A percentile compares a stretch with the other conserved stretches of the same genome.
phyloP scores from a whole-genome alignment of 106 monocot species.

The Apostasia ramifera region DNA sequence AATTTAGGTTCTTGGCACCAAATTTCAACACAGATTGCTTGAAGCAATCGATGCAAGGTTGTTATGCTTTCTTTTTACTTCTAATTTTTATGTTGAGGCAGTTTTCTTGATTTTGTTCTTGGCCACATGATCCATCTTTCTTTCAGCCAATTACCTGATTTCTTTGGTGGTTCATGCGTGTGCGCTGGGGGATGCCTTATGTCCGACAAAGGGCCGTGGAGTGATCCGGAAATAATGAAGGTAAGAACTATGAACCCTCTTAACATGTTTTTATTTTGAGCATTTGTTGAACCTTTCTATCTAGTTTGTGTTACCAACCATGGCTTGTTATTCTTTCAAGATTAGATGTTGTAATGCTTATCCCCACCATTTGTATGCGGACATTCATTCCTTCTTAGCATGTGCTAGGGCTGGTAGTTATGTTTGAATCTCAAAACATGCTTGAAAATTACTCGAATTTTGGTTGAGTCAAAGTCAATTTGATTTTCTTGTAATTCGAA shows the following conservation, averaged over 20 bases:
- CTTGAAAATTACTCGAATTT: no score
- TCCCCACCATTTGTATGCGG: neutral
- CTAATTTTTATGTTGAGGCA: neutral
- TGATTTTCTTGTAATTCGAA: no score
- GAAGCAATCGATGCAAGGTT: constrained; percentile 50
- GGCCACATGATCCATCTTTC: neutral
- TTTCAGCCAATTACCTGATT: constrained; percentile 35
- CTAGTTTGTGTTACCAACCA: neutral
- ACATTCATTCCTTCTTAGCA: no score
- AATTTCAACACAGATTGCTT: constrained; percentile 43
- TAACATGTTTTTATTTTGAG: no score
- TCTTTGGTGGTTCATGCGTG: constrained; percentile 38
- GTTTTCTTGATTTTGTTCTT: neutral
- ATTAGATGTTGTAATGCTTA: neutral
- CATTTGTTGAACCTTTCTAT: neutral
- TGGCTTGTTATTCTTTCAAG: neutral
- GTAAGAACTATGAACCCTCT: constrained; percentile 6
- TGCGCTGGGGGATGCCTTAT: constrained; percentile 39
- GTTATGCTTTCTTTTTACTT: neutral
- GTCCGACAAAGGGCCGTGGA: constrained; percentile 52
- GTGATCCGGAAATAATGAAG: constrained; percentile 41
- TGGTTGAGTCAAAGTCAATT: no score
- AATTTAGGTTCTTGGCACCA: constrained; percentile 41
- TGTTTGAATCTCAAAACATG: no score
- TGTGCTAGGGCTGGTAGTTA: no score